Conservation (phyloP, 2,329 filamentous ascomycete genomes). For the Aspergillus sp. region DNA sequence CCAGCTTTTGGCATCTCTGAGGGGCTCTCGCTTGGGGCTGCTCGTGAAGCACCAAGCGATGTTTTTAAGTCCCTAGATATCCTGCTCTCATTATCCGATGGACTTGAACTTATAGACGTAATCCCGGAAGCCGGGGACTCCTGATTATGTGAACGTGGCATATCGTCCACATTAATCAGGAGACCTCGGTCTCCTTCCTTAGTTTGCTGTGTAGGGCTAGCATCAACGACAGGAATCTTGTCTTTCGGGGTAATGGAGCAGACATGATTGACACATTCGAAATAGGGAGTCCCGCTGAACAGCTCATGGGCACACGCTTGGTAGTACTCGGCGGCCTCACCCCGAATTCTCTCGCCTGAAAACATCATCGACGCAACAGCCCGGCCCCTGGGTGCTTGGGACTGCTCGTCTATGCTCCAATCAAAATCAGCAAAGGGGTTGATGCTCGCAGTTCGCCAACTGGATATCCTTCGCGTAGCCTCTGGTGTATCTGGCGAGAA, state of each 20-base stretch:
- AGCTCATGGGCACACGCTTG: constrained; percentile 48
- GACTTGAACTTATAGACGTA: constrained; percentile 2
- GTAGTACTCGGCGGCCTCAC: constrained; percentile 43
- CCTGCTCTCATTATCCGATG: constrained; percentile 4
- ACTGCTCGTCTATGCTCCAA: constrained; percentile 5
- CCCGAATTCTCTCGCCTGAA: constrained; percentile 27
- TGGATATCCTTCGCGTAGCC: constrained; percentile 16
- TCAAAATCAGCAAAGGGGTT: constrained; percentile 20
- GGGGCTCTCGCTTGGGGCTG: neutral
- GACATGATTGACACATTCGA: constrained; percentile 45
- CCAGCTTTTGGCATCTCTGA: neutral
- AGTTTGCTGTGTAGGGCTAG: neutral
- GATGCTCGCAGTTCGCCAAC: constrained; percentile 20
- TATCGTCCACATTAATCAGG: constrained; percentile 24
- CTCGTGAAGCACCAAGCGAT: neutral
- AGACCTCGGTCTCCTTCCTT: constrained; percentile 3
- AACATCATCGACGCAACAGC: constrained; percentile 24
- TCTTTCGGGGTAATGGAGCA: constrained; percentile 38
- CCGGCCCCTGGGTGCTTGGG: neutral
- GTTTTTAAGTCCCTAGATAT: neutral
- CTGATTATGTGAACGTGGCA: constrained; percentile 1
- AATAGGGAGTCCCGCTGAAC: constrained; percentile 42
- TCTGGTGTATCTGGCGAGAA: constrained; percentile 34
- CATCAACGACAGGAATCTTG: constrained; percentile 16
- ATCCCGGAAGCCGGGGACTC: neutral